Base-by-base conservation (phyloP, 1,139 yeast genomes). In the Cylindricascospora bacillispora region DNA sequence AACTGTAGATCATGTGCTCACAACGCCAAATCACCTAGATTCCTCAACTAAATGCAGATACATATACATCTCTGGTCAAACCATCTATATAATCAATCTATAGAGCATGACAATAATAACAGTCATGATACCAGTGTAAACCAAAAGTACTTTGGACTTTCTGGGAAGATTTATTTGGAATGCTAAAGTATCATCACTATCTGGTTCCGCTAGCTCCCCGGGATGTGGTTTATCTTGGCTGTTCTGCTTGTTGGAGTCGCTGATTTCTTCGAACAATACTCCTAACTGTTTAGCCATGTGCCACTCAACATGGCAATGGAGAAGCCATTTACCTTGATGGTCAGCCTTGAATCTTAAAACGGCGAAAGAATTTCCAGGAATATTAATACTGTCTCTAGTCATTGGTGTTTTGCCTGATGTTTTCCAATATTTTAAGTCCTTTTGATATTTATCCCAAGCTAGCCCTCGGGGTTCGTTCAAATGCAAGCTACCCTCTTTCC, bases 281-380 rank as follows among this genome's bases (percentile, higher is more conserved):
- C 77, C 78, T 35, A 74, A 60, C 13, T 80, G 81, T 51, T 73
- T 77, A 32, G 65, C 72, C 43, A 77, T 70, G 51, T 79, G 92
- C 89, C 89, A 79, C 38, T 77, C 80, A 25, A 78, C 74, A 42
- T 79, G 92, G 53, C 92, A 80, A 49, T 80, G 93, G 60, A 80
- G 69, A 25, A 75, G 62, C 89, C 92, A 80, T 16, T 73, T 68
- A 7, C 93, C 92, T 3, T 86, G 83, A 43, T 74, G 73, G 42
- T 75, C 71, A 15, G 82, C 72, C 33, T 62, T 62, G 44, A 79
- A 70, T 38, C 92, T 59, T 22, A 69, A 29, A 7, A 61, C 58
- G 24, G 77, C 67, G 56, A 70, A 73, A 2, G 79, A 78, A 34
- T 63, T 66, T 2, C 73, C 67, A 27, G 67, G 66, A 10, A 77